Conservation (phyloP, 345 rosid species). For the Gossypium turneri region DNA sequence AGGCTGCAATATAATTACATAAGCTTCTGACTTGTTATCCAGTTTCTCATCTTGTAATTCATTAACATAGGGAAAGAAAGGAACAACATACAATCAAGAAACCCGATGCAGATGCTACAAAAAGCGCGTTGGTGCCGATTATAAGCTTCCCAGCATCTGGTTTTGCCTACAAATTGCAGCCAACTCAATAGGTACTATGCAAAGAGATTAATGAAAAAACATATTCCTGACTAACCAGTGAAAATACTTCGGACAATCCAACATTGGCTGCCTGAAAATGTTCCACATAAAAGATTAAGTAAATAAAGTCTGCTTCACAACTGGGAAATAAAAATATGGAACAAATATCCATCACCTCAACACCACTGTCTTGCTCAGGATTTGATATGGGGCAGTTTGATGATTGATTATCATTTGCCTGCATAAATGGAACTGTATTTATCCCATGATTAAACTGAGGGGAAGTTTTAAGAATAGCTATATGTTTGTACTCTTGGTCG, state of each 20-base stretch:
- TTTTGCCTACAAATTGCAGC: slow-evolving; percentile 53
- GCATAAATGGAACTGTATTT: slow-evolving; percentile 8
- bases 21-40: no score
- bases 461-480: no score
- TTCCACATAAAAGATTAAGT: slow-evolving; percentile 17
- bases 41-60: no score
- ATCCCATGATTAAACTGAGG: background rate
- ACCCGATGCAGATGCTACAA: slow-evolving; percentile 69
- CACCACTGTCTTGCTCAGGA: slow-evolving; percentile 54
- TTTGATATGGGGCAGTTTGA: slow-evolving; percentile 32
- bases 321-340: slow-evolving; percentile 5
- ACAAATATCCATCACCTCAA: slow-evolving; percentile 41
- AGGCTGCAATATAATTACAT: slow-evolving; percentile 31
- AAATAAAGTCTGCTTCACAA: slow-evolving; percentile 6
- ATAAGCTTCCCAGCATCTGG: slow-evolving; percentile 72
- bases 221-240: slow-evolving; percentile 48
- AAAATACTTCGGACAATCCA: slow-evolving; percentile 58
- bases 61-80: background rate
- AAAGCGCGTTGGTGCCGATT: slow-evolving; percentile 62
- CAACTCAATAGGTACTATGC: background rate
- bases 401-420: slow-evolving; percentile 44
- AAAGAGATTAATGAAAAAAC: background rate
- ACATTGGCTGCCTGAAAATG: slow-evolving; percentile 61
- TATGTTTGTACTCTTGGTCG: no score
- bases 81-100: slow-evolving; percentile 52